phyloP scores from a whole-genome alignment of 2,329 filamentous ascomycete species.

The Trichoderma lentiforme region DNA sequence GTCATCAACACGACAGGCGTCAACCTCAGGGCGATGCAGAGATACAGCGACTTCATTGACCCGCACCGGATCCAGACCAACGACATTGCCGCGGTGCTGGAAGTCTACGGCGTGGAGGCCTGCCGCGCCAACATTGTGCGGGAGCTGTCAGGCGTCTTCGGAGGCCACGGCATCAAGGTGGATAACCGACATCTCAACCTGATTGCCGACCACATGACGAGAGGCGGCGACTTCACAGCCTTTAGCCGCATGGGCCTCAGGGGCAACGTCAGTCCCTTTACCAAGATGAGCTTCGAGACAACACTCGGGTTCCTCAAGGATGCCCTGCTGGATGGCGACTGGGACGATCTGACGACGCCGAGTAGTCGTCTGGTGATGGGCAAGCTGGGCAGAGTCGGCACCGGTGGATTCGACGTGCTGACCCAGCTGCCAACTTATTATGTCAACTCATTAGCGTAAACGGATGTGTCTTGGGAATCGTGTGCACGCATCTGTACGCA shows the following conservation, averaged over 20 bases:
- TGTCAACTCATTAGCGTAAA: slow-evolving; percentile 21
- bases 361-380: slow-evolving; percentile 88
- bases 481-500: background rate
- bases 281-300: slow-evolving; percentile 99
- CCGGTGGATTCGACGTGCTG: slow-evolving; percentile 87
- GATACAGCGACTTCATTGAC: slow-evolving; percentile 80
- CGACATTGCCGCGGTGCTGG: slow-evolving; percentile 81
- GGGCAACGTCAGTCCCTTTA: slow-evolving; percentile 83
- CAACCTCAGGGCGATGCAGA: slow-evolving; percentile 88
- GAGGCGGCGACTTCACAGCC: slow-evolving; percentile 80
- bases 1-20: slow-evolving; percentile 78
- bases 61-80: slow-evolving; percentile 86
- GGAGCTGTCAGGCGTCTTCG: slow-evolving; percentile 83
- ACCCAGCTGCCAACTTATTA: slow-evolving; percentile 56
- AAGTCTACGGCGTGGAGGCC: slow-evolving; percentile 89
- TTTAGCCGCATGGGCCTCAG: slow-evolving; percentile 90
- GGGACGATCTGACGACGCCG: slow-evolving; percentile 81
- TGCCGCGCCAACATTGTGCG: slow-evolving; percentile 81
- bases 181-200: slow-evolving; percentile 90
- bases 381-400: slow-evolving; percentile 76
- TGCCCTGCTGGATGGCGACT: slow-evolving; percentile 84
- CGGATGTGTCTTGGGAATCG: background rate
- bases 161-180: slow-evolving; percentile 85
- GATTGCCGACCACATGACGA: slow-evolving; percentile 98
- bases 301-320: slow-evolving; percentile 92